Base-by-base conservation (phyloP, 2,329 filamentous ascomycete species). In the Fusarium stilboides region DNA sequence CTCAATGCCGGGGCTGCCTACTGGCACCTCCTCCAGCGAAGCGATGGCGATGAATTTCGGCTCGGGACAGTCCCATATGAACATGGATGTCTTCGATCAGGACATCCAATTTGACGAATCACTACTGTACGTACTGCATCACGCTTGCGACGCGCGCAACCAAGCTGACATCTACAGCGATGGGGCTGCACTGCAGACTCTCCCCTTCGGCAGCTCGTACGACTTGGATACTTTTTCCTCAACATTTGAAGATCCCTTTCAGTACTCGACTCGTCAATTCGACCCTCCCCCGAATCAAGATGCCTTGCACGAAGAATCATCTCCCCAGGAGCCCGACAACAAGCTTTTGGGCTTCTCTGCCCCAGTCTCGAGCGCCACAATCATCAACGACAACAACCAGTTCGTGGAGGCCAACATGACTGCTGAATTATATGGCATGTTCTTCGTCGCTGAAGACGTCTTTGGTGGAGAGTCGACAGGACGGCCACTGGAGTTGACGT, bases 351-450 rank as follows among this genome's bases (percentile, higher is more conserved):
- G 91, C 73, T 94, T 94, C 80, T 91, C 89, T 1, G 82, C 88
- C 13, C 87, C 90, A 1, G 82, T 86, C 33, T 83, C 89, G 73
- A 89, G 87, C 70, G 83, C 85, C 36, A 86, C 86, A 6, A 81
- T 93, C 9, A 79, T 94, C 49, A 91, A 93, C 71, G 91, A 91
- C 67, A 80, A 84, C 8, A 90, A 88, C 53, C 85, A 89, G 50
- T 84, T 87, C 61, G 87, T 87, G 31, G 89, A 92, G 56, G 83
- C 92, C 13, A 85, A 82, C 72, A 89, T 94, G 84, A 86, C 86
- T 22, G 92, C 92, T 59, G 92, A 95, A 80, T 83, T 95, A 14
- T 92, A 94, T 75, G 92, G 92, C 85, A 94, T 95, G 92, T 95
- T 95, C 84, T 94, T 94, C 76, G 87, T 95, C 26, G 92, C 92